Conservation (phyloP, 176 grass and related monocot species). For the Carex littledalei region DNA sequence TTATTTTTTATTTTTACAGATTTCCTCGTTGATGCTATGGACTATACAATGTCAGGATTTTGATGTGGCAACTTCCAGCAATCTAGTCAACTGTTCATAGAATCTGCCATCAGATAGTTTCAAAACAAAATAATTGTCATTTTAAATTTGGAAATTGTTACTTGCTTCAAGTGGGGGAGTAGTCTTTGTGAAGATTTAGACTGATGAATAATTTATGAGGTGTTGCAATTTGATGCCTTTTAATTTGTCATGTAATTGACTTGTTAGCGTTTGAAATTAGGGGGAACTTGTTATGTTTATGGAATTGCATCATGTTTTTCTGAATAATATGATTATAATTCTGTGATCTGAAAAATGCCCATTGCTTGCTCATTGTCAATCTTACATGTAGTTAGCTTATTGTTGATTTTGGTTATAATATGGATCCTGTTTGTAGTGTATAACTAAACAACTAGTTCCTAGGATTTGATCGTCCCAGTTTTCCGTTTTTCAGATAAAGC, state of each 20-base stretch:
- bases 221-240: neutral
- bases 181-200: neutral
- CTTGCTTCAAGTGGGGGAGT: neutral
- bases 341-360: neutral
- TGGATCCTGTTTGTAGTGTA: neutral
- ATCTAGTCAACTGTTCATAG: neutral
- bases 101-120: neutral
- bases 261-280: neutral
- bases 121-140: neutral
- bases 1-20: slow-evolving; percentile 33
- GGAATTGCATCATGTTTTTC: neutral
- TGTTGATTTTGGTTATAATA: neutral
- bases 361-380: neutral
- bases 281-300: neutral
- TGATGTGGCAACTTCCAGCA: slow-evolving; percentile 19
- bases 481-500: neutral
- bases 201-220: neutral
- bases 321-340: neutral
- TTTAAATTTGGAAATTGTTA: neutral
- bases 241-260: neutral
- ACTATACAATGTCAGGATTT: slow-evolving; percentile 75
- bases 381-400: neutral
- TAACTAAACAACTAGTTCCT: neutral
- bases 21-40: slow-evolving; percentile 78
- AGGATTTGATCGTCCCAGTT: neutral